Evolutionary conservation across 345 rosid genomes (phyloP), one percentile per base, ranked within the genome.

Genomic region (Citrus glauca): DNA sequence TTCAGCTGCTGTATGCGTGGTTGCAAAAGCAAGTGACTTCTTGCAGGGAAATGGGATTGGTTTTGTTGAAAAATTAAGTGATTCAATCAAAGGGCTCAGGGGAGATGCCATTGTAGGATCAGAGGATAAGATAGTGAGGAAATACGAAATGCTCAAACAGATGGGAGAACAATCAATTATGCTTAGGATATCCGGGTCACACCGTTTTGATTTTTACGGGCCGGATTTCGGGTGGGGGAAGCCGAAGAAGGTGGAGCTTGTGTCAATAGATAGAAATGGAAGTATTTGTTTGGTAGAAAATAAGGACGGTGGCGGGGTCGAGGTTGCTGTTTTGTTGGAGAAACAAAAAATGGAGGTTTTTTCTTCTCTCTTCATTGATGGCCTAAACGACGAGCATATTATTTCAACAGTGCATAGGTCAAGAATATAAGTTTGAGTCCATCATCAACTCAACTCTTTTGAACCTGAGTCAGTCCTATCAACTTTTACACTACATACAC

Each of bases 141-240:
- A 27, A 14, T 35, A 13, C 14, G 32, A n/a, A 48, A 19, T 24
- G 6, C 16, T 14, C 20, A 27, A 25, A 2, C 2, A 8, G 11
- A 45, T 22, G 25, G 68, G 38, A 27, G 66, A 32, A 45, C 50
- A 45, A 11, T 9, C 25, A 4, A 60, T 53, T 16, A 0, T 69
- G 74, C 57, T 45, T 3, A 0, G 28, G 1, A 45, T 69, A 8
- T 56, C 73, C 13, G 74, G 80, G 9, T 45, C 50, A 13, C 50
- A 42, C 22, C 66, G 42, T 20, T 68, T 77, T 14, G 37, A 25
- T 3, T 4, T 37, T 30, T 77, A 69, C 19, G 37, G 50, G 5
- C 28, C 80, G 8, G 78, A 81, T 59, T 77, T 81, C 19, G 84
- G 84, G 4, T 77, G 78, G 80, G 83, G 81, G 7, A 74, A 53